A percentile compares a stretch with the other conserved stretches of the same genome.
Evolutionary conservation across 208 protist species (phyloP).

Genomic region (Naegleria gruberi): DNA sequence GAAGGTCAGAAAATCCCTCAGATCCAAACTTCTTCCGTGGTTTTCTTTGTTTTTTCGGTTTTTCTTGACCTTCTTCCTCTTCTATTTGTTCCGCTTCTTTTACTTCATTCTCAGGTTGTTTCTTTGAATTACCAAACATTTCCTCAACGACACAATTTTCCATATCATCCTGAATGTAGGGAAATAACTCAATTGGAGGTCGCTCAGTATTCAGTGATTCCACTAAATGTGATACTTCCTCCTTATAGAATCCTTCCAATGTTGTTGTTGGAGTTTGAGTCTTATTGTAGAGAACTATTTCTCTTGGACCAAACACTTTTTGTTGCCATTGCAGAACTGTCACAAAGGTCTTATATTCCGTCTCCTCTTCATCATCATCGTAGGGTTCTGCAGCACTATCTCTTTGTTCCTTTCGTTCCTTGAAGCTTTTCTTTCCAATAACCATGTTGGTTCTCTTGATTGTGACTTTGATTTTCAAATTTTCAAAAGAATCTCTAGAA

Average conservation of each 20-base stretch:
- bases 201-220: not conserved
- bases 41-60: not conserved
- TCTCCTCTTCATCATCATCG: not conserved
- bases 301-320: constrained; percentile 2
- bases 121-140: not conserved
- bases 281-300: not conserved
- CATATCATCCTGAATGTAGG: not conserved
- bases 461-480: not conserved
- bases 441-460: not conserved
- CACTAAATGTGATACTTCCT: not conserved
- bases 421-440: not conserved
- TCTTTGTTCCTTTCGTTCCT: not conserved
- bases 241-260: not conserved
- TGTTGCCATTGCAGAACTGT: constrained; percentile 9
- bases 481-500: not conserved
- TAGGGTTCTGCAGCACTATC: not conserved
- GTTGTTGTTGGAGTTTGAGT: not conserved
- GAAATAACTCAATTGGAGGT: not conserved
- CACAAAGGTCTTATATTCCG: not conserved
- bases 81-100: not conserved
- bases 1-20: not conserved
- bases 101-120: not conserved
- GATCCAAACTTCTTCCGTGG: not conserved
- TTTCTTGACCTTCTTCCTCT: not conserved
- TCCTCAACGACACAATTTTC: too few relatives aligned